Base-by-base conservation (phyloP, 257 asterid genomes). In the Capsicum pubescens region DNA sequence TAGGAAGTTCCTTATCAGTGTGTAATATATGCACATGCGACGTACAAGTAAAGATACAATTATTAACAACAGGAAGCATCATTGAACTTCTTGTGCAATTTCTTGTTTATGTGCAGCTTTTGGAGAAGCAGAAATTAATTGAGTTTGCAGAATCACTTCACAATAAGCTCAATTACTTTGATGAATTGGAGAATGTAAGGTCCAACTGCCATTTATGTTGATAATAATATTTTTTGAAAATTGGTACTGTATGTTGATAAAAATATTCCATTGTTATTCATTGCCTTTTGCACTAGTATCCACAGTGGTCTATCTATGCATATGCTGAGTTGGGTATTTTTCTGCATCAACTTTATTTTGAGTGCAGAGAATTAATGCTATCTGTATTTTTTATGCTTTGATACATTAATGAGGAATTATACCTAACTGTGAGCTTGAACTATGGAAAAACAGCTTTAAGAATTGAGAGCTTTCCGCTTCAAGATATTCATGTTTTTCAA, bases 121-220 rank as follows among this genome's bases (percentile, higher is more conserved):
- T 95, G 91, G 99, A 97, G 93, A 97, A 97, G 93, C 98, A 94
- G 89, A 93, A 89, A 89, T 89, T 95, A 79, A 91, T 95, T 83
- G 97, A 94, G 87, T 97, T 97, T 88, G 98, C 98, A 78, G 98
- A 97, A 88, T 97, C 98, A 83, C 97, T 97, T 85, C 99, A 95
- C 76, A 91, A 88, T 87, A 97, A 97, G 92, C 98, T 95, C 89
- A 95, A 91, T 88, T 97, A 97, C 93, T 97, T 97, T 14, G 99
- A 97, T 90, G 99, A 97, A 90, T 89, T 97, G 90, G 99, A 97
- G 93, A 97, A 97, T 91, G 99, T 97, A 97, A 92, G 99, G 85
- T 89, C 91, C 91, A 83, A 81, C 72, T 87, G 85, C 64, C 84
- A 81, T 88, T 89, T 72, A 42, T 56, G 35, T 87, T 54, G 83